phyloP scores from a whole-genome alignment of 139 green algal species.

The Haematococcus lacustris region DNA sequence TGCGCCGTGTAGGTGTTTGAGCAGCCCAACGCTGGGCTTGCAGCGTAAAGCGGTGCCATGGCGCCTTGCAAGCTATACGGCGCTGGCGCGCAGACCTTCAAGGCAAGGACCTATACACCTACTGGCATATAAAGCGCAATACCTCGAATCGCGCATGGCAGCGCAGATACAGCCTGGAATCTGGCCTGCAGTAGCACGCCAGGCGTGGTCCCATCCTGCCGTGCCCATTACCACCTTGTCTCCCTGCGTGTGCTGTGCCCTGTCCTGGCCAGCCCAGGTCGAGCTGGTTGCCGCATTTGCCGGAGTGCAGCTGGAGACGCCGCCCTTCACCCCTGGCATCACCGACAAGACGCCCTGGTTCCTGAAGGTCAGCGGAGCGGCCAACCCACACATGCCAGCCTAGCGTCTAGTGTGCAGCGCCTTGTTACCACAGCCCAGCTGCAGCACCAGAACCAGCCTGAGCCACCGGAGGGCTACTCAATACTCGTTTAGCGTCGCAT shows the following conservation, averaged over 20 bases:
- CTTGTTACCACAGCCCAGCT: too few relatives aligned
- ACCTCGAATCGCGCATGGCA: too few relatives aligned
- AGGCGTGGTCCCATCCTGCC: too few relatives aligned
- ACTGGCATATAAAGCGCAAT: too few relatives aligned
- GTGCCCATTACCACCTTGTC: too few relatives aligned
- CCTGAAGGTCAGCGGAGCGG: too few relatives aligned
- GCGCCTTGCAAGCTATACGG: slow-evolving; percentile 17
- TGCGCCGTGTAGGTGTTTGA: too few relatives aligned
- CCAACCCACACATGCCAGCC: not conserved
- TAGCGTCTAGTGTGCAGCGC: too few relatives aligned
- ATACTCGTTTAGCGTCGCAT: not conserved
- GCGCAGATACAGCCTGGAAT: not conserved
- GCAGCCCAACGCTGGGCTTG: too few relatives aligned
- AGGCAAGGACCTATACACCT: not conserved
- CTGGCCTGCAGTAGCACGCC: too few relatives aligned
- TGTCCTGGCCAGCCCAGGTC: too few relatives aligned
- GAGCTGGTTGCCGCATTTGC: slow-evolving; percentile 21
- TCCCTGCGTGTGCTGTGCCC: too few relatives aligned
- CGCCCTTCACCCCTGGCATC: slow-evolving; percentile 32
- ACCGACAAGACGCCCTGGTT: slow-evolving; percentile 43
- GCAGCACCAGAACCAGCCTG: not conserved
- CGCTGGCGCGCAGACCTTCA: not conserved
- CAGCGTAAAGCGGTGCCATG: slow-evolving; percentile 3
- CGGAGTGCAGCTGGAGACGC: slow-evolving; percentile 23
- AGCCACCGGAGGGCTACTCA: not conserved